Base-by-base conservation (phyloP, 169 alveolate species). In the Babesia bovis region DNA sequence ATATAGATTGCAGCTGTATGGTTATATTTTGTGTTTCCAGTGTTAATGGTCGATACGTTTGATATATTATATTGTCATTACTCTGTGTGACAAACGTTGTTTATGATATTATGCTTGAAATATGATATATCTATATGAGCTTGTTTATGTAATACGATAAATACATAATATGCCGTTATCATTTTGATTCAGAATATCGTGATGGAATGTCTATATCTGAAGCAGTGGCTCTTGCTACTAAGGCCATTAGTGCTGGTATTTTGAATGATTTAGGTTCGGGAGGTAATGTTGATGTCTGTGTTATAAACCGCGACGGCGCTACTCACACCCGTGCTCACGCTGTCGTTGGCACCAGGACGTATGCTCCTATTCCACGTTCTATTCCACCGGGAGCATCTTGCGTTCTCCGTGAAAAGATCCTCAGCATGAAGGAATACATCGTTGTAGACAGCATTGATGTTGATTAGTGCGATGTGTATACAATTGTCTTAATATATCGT, bases 231-330 rank as follows among this genome's bases (percentile, higher is more conserved):
- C 61, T 96, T 61, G 96, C 91, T n/a, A 85, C 90, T 38, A 91
- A 89, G 85, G 98, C 98, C 32, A 94, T 96, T 65, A 96, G 96
- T 82, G 98, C 98, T 49, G 99, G 99, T 79, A 94, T 97, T 59
- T 88, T 93, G 83, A 94, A 97, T 87, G 99, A 97, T 86, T 79
- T 97, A 68, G 98, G 98, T 12, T 92, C 97, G 32, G 99, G 99
- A 25, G 94, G 98, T 42, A 94, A 94, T 85, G 99, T 97, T 25
- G 98, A 97, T 86, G 87, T 96, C 5, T 91, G 92, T 33, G 94
- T 95, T 58, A 92, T 97, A 75, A 93, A 89, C 53, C 91, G 86
- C 67, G 94, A 93, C 49, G 94, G 95, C 28, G 85, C 87, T n/a
- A 95, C 94, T 23, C 91, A 84, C 70, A 81, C 79, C 50, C 90